phyloP scores from a whole-genome alignment of 2,329 filamentous ascomycete species.

The Penicillium sp. region DNA sequence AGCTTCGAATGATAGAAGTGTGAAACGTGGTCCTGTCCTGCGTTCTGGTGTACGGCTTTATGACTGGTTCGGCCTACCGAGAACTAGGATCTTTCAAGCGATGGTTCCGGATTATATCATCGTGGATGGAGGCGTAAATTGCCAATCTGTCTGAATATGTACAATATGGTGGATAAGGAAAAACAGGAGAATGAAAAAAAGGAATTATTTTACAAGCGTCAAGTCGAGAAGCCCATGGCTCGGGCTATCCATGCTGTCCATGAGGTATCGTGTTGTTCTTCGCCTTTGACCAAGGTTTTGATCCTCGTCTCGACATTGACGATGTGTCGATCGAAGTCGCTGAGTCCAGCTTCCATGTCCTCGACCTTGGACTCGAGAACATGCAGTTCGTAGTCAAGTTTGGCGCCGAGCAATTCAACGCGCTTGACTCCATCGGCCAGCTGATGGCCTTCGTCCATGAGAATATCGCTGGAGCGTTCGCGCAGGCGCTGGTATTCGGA shows the following conservation, averaged over 20 bases:
- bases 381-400: slow-evolving; percentile 89
- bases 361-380: slow-evolving; percentile 76
- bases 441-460: slow-evolving; percentile 68
- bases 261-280: slow-evolving; percentile 62
- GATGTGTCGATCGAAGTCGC: slow-evolving; percentile 77
- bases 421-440: slow-evolving; percentile 74
- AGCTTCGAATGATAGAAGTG: not conserved
- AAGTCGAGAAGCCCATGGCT: slow-evolving; percentile 26
- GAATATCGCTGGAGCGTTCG: slow-evolving; percentile 66
- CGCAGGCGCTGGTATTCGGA: slow-evolving; percentile 70
- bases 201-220: slow-evolving; percentile 19
- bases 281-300: slow-evolving; percentile 61
- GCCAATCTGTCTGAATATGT: slow-evolving; percentile 24
- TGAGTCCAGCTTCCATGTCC: slow-evolving; percentile 82
- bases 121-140: slow-evolving; percentile 19
- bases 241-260: slow-evolving; percentile 61
- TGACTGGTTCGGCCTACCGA: slow-evolving; percentile 9
- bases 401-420: slow-evolving; percentile 76
- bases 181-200: slow-evolving; percentile 20
- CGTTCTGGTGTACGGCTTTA: slow-evolving; percentile 9
- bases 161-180: slow-evolving; percentile 27
- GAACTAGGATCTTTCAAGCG: slow-evolving; percentile 8
- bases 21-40: not conserved
- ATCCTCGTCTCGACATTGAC: slow-evolving; percentile 67
- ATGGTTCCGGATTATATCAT: slow-evolving; percentile 25